Conservation (phyloP, 2,329 filamentous ascomycete genomes). For the Corynespora cassiicola region DNA sequence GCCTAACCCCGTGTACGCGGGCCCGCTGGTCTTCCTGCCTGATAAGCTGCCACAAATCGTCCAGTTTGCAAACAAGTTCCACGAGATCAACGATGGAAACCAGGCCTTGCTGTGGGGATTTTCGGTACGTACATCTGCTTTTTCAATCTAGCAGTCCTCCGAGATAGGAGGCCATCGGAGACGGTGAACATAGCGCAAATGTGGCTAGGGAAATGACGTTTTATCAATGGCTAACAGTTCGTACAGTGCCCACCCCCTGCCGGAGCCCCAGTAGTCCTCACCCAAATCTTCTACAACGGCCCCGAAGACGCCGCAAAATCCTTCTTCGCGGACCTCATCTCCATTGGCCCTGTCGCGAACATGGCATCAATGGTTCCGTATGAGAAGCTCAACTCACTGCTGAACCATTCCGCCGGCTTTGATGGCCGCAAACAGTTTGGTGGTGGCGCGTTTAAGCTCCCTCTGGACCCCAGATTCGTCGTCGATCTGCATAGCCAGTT, state of each 20-base stretch:
- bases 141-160: too few species aligned
- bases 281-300: constrained; percentile 45
- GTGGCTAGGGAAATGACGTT: too few species aligned
- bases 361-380: constrained; percentile 39
- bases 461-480: constrained; percentile 32
- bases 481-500: constrained; percentile 32
- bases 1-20: constrained; percentile 39
- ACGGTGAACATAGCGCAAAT: too few species aligned
- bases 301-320: constrained; percentile 29
- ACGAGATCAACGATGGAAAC: constrained; percentile 33
- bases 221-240: neutral
- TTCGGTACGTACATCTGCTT: too few species aligned
- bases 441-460: constrained; percentile 43
- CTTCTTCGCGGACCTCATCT: constrained; percentile 37
- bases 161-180: too few species aligned
- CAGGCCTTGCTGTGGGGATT: constrained; percentile 35
- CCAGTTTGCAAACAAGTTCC: constrained; percentile 36
- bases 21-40: constrained; percentile 44
- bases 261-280: constrained; percentile 35
- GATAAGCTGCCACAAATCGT: constrained; percentile 34
- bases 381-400: constrained; percentile 35
- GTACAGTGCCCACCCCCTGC: constrained; percentile 34
- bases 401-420: constrained; percentile 34
- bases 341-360: constrained; percentile 29
- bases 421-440: constrained; percentile 48